Evolutionary conservation across 768 basidiomycete genomes (phyloP).

Genomic region (Boletus speciosus): DNA sequence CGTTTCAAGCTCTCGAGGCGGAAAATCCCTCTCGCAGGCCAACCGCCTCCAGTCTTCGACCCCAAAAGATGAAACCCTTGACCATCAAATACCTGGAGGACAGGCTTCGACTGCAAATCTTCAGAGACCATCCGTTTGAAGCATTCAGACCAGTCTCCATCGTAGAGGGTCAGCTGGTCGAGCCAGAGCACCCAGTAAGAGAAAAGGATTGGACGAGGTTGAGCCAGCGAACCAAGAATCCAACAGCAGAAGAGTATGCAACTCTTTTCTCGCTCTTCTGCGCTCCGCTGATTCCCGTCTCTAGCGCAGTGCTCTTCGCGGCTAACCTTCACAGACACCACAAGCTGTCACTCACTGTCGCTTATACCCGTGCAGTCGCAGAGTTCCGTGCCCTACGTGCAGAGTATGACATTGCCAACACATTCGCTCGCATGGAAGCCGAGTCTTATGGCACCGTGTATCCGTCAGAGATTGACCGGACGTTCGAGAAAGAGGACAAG

Average conservation of each 20-base stretch:
- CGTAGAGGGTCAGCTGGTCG: slow-evolving; percentile 63
- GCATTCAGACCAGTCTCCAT: slow-evolving; percentile 77
- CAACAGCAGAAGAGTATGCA: slow-evolving; percentile 86
- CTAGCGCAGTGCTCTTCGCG: slow-evolving; percentile 77
- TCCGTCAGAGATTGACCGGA: slow-evolving; percentile 56
- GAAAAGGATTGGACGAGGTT: slow-evolving; percentile 75
- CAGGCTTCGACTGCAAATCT: slow-evolving; percentile 84
- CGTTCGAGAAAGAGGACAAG: slow-evolving; percentile 59
- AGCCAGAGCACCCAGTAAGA: slow-evolving; percentile 50
- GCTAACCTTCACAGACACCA: slow-evolving; percentile 72
- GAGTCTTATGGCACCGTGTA: slow-evolving; percentile 69
- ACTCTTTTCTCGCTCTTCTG: neutral
- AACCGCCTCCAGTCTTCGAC: slow-evolving; percentile 27
- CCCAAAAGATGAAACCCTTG: slow-evolving; percentile 45
- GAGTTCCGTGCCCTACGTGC: slow-evolving; percentile 90
- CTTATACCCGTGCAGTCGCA: slow-evolving; percentile 74
- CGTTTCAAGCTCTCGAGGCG: slow-evolving; percentile 47
- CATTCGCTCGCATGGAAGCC: slow-evolving; percentile 79
- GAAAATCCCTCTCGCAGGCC: slow-evolving; percentile 21
- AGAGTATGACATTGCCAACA: slow-evolving; percentile 73
- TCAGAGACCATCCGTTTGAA: slow-evolving; percentile 95
- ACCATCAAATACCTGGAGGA: slow-evolving; percentile 82
- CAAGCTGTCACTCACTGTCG: slow-evolving; percentile 60
- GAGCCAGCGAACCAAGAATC: slow-evolving; percentile 77
- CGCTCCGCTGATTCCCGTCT: slow-evolving; percentile 10